Percentiles rank a stretch among this genome's conserved stretches.
These are phyloP conservation scores for Sporisorium scitamineum DNA, from an alignment of 1,284 basidiomycete genomes.

Conservation along the genomic window DNA sequence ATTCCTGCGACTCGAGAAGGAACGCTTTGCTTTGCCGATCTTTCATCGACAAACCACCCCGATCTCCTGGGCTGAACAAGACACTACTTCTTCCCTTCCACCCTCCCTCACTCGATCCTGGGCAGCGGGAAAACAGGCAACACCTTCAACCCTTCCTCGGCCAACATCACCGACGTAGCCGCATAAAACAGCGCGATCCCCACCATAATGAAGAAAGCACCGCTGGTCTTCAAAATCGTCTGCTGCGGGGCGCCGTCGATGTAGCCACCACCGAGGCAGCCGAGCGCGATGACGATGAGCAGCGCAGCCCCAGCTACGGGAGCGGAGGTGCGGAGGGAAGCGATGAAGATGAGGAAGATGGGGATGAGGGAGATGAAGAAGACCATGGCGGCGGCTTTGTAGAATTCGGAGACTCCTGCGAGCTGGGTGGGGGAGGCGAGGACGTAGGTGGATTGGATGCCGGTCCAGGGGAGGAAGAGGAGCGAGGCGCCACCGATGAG, in stretches of 20 bases:
- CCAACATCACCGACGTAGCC: conserved; percentile 41
- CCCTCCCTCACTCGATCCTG: conserved; percentile 35
- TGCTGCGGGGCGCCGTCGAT: conserved; percentile 23
- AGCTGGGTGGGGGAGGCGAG: conserved; percentile 18
- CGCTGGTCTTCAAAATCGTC: conserved; percentile 28
- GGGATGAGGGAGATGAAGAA: conserved; percentile 54
- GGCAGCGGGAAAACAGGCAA: conserved; percentile 55
- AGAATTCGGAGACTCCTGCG: conserved; percentile 22
- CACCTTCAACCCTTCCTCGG: conserved; percentile 51
- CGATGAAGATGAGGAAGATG: conserved; percentile 54
- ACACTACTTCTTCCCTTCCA: no score
- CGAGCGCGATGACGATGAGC: conserved; percentile 46
- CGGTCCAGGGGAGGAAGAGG: conserved; percentile 59
- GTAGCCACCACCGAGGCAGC: conserved; percentile 31
- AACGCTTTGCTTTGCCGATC: no score
- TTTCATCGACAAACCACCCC: no score
- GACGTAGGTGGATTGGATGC: conserved; percentile 49
- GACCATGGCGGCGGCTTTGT: conserved; percentile 39
- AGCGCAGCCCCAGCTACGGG: conserved; percentile 36
- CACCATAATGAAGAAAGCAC: conserved; percentile 51
- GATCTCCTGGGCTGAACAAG: no score
- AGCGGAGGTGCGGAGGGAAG: conserved; percentile 37
- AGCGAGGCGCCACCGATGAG: conserved; percentile 40
- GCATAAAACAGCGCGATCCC: conserved; percentile 47
- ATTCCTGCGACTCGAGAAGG: no score